These are phyloP conservation scores for Trichoderma sp. DNA, from an alignment of 2,329 filamentous ascomycete species.

Conservation along the genomic window DNA sequence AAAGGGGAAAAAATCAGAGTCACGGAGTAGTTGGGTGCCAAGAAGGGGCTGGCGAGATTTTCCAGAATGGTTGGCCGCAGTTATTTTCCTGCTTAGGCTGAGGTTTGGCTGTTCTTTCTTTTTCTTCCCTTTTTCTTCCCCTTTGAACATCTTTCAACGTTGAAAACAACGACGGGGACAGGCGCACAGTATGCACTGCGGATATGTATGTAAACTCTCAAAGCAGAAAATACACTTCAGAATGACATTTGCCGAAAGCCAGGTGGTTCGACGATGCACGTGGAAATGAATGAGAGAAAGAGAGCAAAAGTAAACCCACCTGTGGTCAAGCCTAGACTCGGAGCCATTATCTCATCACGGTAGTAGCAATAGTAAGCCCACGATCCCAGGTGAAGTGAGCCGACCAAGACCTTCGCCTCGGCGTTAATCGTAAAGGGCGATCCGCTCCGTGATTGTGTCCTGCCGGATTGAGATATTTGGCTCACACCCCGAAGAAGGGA, in stretches of 20 bases:
- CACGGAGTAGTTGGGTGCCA: neutral
- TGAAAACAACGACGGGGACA: neutral
- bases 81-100: neutral
- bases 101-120: neutral
- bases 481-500: neutral
- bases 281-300: neutral
- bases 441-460: conserved; percentile 13
- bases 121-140: neutral
- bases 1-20: neutral
- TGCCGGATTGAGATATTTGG: conserved; percentile 8
- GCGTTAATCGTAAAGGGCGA: neutral
- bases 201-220: conserved; percentile 6
- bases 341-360: neutral
- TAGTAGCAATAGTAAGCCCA: neutral
- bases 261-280: neutral
- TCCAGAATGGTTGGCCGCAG: neutral
- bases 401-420: neutral
- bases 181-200: neutral
- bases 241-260: neutral
- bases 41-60: neutral
- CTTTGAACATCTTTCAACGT: neutral
- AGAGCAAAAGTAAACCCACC: neutral
- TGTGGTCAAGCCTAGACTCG: neutral
- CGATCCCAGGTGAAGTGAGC: neutral
- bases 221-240: neutral